Conservation (phyloP, 257 asterid genomes). For the Salvia splendens region DNA sequence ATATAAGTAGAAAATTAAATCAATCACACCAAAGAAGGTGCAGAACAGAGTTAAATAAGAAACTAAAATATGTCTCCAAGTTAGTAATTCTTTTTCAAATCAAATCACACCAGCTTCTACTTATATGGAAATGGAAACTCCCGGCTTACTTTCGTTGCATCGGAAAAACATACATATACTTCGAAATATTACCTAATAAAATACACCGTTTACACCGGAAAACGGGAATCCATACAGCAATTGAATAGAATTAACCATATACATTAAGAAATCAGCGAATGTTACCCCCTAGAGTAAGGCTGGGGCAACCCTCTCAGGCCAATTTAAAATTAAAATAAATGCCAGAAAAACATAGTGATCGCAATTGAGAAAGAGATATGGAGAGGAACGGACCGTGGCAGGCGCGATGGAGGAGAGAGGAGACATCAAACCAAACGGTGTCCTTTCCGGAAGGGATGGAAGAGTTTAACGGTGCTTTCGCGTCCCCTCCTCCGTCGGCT, state of each 20-base stretch:
- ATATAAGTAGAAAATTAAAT: slow-evolving; percentile 15
- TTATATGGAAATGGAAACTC: not conserved
- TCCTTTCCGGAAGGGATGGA: slow-evolving; percentile 70
- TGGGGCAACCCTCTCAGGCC: slow-evolving; percentile 1
- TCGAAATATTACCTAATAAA: not conserved
- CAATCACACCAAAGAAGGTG: slow-evolving; percentile 18
- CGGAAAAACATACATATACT: not conserved
- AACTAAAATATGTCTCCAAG: slow-evolving; percentile 1
- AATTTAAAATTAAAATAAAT: slow-evolving; percentile 1
- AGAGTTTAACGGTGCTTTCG: slow-evolving; percentile 44
- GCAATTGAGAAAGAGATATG: slow-evolving; percentile 23
- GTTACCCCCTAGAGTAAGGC: slow-evolving; percentile 5
- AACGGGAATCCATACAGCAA: not conserved
- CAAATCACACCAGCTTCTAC: not conserved
- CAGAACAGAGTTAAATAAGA: not conserved
- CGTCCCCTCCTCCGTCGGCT: slow-evolving; percentile 38
- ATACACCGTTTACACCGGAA: not conserved
- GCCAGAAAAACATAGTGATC: slow-evolving; percentile 10
- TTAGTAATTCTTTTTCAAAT: slow-evolving; percentile 6
- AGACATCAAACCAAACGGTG: slow-evolving; percentile 80
- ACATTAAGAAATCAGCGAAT: not conserved
- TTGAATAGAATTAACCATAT: slow-evolving; percentile 7
- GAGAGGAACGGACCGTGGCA: slow-evolving; percentile 56
- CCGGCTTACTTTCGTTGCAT: not conserved
- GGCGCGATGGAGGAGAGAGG: slow-evolving; percentile 66